Evolutionary conservation across 1,284 basidiomycete genomes (phyloP).

Genomic region (Veloporphyrellus conicus): DNA sequence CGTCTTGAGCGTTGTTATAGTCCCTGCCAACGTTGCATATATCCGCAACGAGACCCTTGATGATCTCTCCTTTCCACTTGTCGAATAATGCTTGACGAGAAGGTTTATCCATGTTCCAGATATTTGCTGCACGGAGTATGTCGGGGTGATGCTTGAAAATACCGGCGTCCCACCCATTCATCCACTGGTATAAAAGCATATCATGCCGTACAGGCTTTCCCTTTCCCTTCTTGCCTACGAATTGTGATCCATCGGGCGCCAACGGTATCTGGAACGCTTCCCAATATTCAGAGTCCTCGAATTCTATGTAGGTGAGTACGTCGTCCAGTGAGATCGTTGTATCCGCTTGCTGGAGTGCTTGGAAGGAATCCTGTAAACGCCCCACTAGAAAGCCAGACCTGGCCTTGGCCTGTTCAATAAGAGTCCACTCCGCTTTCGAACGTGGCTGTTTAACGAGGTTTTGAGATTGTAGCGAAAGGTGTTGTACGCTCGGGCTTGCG

Average conservation of each 20-base stretch:
- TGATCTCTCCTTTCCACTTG: constrained; percentile 43
- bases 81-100: constrained; percentile 33
- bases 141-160: constrained; percentile 31
- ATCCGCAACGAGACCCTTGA: constrained; percentile 35
- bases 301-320: constrained; percentile 43
- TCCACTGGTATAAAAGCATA: constrained; percentile 52
- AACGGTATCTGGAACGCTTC: constrained; percentile 48
- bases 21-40: constrained; percentile 33
- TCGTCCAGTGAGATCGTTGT: constrained; percentile 21
- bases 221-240: constrained; percentile 35
- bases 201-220: constrained; percentile 31
- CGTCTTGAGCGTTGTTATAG: constrained; percentile 41
- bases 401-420: constrained; percentile 38
- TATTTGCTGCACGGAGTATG: constrained; percentile 22
- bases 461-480: constrained; percentile 35
- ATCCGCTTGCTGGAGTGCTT: constrained; percentile 26
- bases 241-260: constrained; percentile 39
- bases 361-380: constrained; percentile 34
- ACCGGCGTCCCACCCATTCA: constrained; percentile 40
- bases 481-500: constrained; percentile 28
- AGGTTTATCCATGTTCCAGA: constrained; percentile 45
- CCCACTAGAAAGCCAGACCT: constrained; percentile 21
- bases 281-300: constrained; percentile 41
- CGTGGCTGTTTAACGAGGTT: constrained; percentile 12
- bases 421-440: constrained; percentile 33